Base-by-base conservation (phyloP, 192 early-diverging fungal genomes). In the Backusella mclennaniae region DNA sequence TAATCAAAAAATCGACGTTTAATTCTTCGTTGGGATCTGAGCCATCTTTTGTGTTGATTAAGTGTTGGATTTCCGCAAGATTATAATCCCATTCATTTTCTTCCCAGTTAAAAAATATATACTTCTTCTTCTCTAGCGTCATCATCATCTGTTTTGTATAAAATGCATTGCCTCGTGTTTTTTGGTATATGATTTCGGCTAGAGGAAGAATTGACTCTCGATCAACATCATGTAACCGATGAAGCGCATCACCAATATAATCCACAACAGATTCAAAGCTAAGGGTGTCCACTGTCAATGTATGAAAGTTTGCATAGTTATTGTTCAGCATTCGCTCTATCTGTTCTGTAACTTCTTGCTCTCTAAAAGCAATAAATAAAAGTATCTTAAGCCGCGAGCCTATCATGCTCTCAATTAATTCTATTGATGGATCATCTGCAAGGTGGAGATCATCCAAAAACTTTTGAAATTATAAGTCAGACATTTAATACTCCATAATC, bases 31-130 rank as follows among this genome's bases (percentile, higher is more conserved):
- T 76, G 33, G 19, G 42, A 38, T 46, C 31, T 4, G 21, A 46
- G 2, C 49, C 35, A 35, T 75, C 69, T 67, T 19, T 38, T 29
- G 72, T 7, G 4, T 49, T 71, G 15, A 81, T 49, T 21, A 66
- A 29, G 19, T 71, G 46, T n/a, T 81, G 66, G 17, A 81, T 77
- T 17, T 67, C 75, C 8, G 26, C 68, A 2, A 77, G 12, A 35
- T 81, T 76, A 39, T 74, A 81, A 19, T 76, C 80, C 80, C 80
- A 81, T 71, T 77, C 52, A 0, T 81, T 81, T 23, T 73, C 73
- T 35, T 77, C 71, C 80, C 80, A 81, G 69, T 81, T 66, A 68
- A 81, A 81, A 52, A 75, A 81, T 36, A 81, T 81, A n/a, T 75
- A 52, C 17, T 77, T 73, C 31, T 81, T 77, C 46, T 77, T 81